Evolutionary conservation across 352 stramenopile species (phyloP).

Genomic region (Bremia lactucae): DNA sequence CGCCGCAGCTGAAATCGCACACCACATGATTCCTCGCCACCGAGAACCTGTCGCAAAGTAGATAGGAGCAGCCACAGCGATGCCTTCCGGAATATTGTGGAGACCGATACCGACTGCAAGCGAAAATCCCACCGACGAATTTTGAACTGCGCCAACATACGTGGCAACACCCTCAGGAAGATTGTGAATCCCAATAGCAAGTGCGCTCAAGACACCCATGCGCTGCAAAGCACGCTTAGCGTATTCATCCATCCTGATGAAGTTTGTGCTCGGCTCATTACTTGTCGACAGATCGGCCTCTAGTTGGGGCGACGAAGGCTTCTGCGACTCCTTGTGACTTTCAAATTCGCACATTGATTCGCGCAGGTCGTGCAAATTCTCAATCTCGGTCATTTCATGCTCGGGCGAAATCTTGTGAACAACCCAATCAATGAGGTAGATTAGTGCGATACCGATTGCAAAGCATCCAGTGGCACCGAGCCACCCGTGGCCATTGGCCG

Average conservation of each 20-base stretch:
- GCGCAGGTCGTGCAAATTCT: conserved; percentile 22
- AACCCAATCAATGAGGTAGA: conserved; percentile 35
- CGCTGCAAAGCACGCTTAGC: conserved; percentile 41
- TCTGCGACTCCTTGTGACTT: conserved; percentile 7
- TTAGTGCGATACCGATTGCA: conserved; percentile 63
- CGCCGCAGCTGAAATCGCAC: conserved; percentile 74
- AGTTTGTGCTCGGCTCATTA: background rate
- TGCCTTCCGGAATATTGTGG: conserved; percentile 95
- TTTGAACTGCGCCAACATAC: conserved; percentile 85
- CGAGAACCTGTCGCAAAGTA: conserved; percentile 93
- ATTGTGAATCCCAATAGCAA: conserved; percentile 92
- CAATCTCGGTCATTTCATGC: conserved; percentile 18
- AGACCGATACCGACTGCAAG: conserved; percentile 92
- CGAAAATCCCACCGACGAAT: conserved; percentile 84
- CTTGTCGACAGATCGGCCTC: conserved; percentile 12
- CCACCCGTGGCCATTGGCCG: conserved; percentile 44
- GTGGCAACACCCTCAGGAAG: conserved; percentile 93
- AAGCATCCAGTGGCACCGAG: conserved; percentile 77
- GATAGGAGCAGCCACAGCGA: conserved; percentile 91
- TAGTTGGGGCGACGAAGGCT: conserved; percentile 6
- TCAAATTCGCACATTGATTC: conserved; percentile 25
- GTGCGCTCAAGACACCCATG: conserved; percentile 87
- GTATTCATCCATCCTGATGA: conserved; percentile 24
- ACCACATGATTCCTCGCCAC: conserved; percentile 90
- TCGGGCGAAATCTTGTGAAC: conserved; percentile 30